Evolutionary conservation across 192 early-diverging fungal genomes (phyloP), one percentile per base, ranked within the genome.

Genomic region (Backusella australiensis): DNA sequence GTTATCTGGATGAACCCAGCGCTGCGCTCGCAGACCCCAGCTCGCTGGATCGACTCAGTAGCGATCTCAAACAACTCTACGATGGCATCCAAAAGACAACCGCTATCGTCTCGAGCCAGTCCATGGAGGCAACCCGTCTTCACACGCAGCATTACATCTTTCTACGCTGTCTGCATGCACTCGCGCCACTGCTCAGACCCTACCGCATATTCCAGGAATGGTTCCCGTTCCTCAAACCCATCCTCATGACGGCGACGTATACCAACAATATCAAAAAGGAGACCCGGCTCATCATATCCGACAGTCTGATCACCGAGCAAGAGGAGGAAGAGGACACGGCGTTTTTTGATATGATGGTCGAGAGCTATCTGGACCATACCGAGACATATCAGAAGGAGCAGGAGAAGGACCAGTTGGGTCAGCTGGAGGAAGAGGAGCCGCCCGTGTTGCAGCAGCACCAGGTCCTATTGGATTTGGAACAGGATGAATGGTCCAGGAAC

Each of bases 401-500:
- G 32, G 39, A 77, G 35, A 66, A 69, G 5, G 29, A 70, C 19
- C 35, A 35, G 32, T 34, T 67, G n/a, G 46, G 38, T 39, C 68
- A 71, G 29, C 32, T 44, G 75, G 68, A 52, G 32, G 32, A 32
- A 1, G 32, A 3, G 32, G 32, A 32, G 29, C 75, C 21, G 23
- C 44, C 21, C 3, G 46, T 75, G 23, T 7, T 34, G 23, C 26
- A 59, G 26, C 75, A 73, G 46, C 78, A 78, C 39, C 79, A 72
- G 19, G 67, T 71, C 2, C 44, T 80, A 15, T 49, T 78, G 26
- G 81, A 80, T 46, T 42, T 78, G 17, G 78, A 80, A 29, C 75
- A 83, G 38, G 77, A 83, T 34, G 76, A 80, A 38, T 83, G 82
- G 82, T 80, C 78, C 4, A 79, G 59, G 26, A 83, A 83, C 39